phyloP scores from a whole-genome alignment of 2,329 filamentous ascomycete species.

The Pestalotiopsis sp. region DNA sequence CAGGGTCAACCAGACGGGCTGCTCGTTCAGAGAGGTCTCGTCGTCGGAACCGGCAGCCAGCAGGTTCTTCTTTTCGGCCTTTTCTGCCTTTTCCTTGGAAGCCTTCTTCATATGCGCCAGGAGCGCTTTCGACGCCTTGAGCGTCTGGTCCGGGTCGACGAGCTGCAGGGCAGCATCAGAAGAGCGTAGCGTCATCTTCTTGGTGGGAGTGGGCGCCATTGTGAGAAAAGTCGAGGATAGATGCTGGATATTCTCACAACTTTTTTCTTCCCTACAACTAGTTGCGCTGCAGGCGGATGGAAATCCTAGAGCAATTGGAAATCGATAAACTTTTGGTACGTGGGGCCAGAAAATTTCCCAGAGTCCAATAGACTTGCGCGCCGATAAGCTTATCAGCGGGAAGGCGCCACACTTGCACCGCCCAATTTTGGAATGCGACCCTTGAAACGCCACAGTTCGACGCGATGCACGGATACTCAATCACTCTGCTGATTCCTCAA shows the following conservation, averaged over 20 bases:
- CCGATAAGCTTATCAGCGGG: slow-evolving; percentile 1
- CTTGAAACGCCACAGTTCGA: not conserved
- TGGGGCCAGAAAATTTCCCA: slow-evolving; percentile 10
- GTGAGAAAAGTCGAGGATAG: slow-evolving; percentile 14
- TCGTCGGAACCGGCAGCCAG: slow-evolving; percentile 50
- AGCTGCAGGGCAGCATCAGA: slow-evolving; percentile 30
- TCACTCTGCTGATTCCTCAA: not conserved
- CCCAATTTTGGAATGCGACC: not conserved
- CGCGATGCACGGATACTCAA: not conserved
- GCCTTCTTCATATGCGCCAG: slow-evolving; percentile 64
- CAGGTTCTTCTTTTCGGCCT: slow-evolving; percentile 58
- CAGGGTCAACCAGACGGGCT: slow-evolving; percentile 63
- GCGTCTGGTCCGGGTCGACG: slow-evolving; percentile 51
- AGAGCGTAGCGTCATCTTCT: slow-evolving; percentile 36
- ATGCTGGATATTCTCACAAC: slow-evolving; percentile 1
- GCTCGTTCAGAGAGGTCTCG: slow-evolving; percentile 45
- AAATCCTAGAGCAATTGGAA: not conserved
- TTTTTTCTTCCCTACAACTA: not conserved
- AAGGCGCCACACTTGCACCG: not conserved
- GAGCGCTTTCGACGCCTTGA: slow-evolving; percentile 67
- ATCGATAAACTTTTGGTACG: slow-evolving; percentile 12
- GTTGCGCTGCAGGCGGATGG: not conserved
- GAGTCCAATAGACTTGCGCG: not conserved
- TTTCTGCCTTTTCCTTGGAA: slow-evolving; percentile 47
- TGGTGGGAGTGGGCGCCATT: slow-evolving; percentile 47